Conservation (phyloP, 1,139 yeast genomes). For the Taphrina populina region DNA sequence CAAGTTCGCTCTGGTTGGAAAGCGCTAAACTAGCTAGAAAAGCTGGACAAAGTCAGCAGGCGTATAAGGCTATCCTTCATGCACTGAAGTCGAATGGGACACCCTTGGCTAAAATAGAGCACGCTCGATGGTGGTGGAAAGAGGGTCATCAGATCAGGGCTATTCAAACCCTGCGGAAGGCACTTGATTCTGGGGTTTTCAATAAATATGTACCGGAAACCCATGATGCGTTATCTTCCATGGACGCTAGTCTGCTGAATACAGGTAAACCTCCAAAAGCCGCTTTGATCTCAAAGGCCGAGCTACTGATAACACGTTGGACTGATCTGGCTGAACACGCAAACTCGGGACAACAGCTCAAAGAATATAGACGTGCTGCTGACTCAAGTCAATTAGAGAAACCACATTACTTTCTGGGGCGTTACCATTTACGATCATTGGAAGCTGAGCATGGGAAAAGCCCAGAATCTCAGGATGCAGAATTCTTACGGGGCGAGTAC, state of each 20-base stretch:
- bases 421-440: constrained; percentile 71
- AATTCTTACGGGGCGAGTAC: constrained; percentile 56
- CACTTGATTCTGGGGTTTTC: constrained; percentile 41
- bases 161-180: constrained; percentile 61
- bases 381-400: constrained; percentile 67
- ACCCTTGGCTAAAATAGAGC: constrained; percentile 66
- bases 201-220: constrained; percentile 31
- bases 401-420: constrained; percentile 76
- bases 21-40: constrained; percentile 69
- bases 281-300: constrained; percentile 48
- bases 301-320: constrained; percentile 84
- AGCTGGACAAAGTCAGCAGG: constrained; percentile 67
- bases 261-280: constrained; percentile 28
- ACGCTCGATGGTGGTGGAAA: constrained; percentile 83
- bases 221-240: constrained; percentile 4
- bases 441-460: constrained; percentile 57
- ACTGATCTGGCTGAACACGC: constrained; percentile 82
- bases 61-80: constrained; percentile 69
- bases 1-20: constrained; percentile 57
- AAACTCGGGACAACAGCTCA: constrained; percentile 68
- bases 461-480: constrained; percentile 44
- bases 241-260: constrained; percentile 6
- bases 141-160: constrained; percentile 90
- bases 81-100: constrained; percentile 53
- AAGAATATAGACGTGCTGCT: constrained; percentile 64